phyloP scores from a whole-genome alignment of 164 flowering plant species.

The Warburgia ugandensis region DNA sequence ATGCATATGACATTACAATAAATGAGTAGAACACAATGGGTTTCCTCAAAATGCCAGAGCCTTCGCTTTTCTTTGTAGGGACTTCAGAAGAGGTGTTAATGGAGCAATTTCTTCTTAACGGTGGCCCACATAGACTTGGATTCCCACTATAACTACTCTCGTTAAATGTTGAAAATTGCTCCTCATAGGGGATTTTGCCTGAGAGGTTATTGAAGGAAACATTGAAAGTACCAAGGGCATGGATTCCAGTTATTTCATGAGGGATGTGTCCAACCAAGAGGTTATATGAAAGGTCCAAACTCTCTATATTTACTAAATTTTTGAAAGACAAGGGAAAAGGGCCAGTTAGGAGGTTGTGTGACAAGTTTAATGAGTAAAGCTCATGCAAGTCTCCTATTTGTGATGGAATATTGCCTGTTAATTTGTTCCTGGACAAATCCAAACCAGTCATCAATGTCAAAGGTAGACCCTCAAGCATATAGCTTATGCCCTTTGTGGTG shows the following conservation, averaged over 20 bases:
- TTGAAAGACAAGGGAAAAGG: conserved; percentile 1
- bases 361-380: conserved; percentile 8
- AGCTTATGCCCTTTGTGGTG: conserved; percentile 1
- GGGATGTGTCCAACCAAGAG: conserved; percentile 1
- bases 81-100: background rate
- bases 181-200: background rate
- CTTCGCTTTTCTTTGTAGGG: no score
- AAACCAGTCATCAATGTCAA: conserved; percentile 7
- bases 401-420: conserved; percentile 6
- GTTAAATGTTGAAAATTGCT: background rate
- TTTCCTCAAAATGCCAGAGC: no score
- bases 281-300: conserved; percentile 10
- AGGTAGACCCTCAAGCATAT: conserved; percentile 2
- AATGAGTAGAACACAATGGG: no score
- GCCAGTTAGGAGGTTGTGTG: conserved; percentile 1
- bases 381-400: conserved; percentile 3
- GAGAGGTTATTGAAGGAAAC: conserved; percentile 1
- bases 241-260: background rate
- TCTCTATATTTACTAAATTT: conserved; percentile 2
- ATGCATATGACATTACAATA: no score
- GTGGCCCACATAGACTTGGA: conserved; percentile 5
- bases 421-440: conserved; percentile 6
- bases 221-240: conserved; percentile 3
- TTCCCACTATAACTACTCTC: conserved; percentile 4
- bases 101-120: background rate